Percentiles rank a stretch among this genome's conserved stretches.
These are phyloP conservation scores for Phytophthora niederhauseri DNA, from an alignment of 352 stramenopile species.

Conservation along the genomic window DNA sequence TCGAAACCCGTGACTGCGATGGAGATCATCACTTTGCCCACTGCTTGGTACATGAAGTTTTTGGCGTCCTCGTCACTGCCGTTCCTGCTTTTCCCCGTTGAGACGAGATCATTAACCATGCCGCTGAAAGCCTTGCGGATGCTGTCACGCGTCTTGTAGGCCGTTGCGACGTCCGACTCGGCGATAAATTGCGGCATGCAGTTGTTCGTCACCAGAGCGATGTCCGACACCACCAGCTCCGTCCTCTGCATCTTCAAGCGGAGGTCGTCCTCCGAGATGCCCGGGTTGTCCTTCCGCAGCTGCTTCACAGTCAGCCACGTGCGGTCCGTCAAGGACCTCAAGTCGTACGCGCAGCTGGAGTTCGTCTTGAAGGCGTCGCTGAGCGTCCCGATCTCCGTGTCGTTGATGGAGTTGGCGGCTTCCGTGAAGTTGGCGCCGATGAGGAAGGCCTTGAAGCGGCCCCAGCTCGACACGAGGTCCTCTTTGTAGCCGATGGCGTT, in stretches of 20 bases:
- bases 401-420: constrained; percentile 36
- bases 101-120: constrained; percentile 61
- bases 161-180: constrained; percentile 34
- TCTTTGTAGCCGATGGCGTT: constrained; percentile 51
- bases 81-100: constrained; percentile 38
- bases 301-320: constrained; percentile 47
- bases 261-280: constrained; percentile 46
- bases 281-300: constrained; percentile 41
- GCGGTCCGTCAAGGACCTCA: constrained; percentile 52
- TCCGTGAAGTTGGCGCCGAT: constrained; percentile 36
- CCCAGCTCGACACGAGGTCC: constrained; percentile 34
- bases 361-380: constrained; percentile 41
- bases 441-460: constrained; percentile 42
- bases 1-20: constrained; percentile 58
- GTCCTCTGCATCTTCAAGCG: constrained; percentile 51
- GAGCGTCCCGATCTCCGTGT: constrained; percentile 40
- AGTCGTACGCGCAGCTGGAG: constrained; percentile 45
- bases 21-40: constrained; percentile 48
- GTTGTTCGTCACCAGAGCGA: constrained; percentile 50
- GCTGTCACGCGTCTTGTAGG: constrained; percentile 50
- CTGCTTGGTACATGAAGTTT: constrained; percentile 47
- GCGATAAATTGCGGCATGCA: constrained; percentile 49
- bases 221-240: constrained; percentile 51
- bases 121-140: constrained; percentile 59
- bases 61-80: constrained; percentile 40